These are phyloP conservation scores for Thelonectria blattea DNA, from an alignment of 2,329 filamentous ascomycete genomes.

Conservation along the genomic window DNA sequence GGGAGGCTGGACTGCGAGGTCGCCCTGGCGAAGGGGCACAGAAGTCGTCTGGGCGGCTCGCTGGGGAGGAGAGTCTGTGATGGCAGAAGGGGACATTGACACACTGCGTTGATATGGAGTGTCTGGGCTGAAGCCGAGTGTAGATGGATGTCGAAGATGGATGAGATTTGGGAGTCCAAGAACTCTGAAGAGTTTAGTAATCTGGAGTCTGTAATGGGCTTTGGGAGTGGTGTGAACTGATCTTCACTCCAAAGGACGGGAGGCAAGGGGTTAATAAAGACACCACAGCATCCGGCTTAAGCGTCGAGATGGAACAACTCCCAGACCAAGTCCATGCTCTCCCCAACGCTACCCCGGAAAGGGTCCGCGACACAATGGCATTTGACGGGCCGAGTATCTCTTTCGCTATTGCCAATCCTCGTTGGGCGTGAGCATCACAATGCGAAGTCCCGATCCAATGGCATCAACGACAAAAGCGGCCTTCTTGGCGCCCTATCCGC, in stretches of 20 bases:
- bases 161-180: neutral
- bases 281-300: slow-evolving; percentile 33
- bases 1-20: slow-evolving; percentile 59
- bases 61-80: slow-evolving; percentile 55
- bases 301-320: slow-evolving; percentile 21
- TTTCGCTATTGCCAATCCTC: slow-evolving; percentile 19
- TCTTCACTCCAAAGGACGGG: slow-evolving; percentile 15
- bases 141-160: neutral
- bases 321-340: slow-evolving; percentile 19
- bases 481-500: slow-evolving; percentile 22
- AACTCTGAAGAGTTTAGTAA: neutral
- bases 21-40: slow-evolving; percentile 50
- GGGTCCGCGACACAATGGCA: slow-evolving; percentile 36
- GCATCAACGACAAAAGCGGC: slow-evolving; percentile 23
- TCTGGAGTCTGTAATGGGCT: neutral
- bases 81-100: slow-evolving; percentile 65
- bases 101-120: slow-evolving; percentile 28
- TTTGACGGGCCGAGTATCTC: slow-evolving; percentile 33
- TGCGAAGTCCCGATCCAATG: slow-evolving; percentile 24
- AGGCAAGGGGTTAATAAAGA: slow-evolving; percentile 34
- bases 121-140: slow-evolving; percentile 12
- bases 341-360: slow-evolving; percentile 33
- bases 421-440: slow-evolving; percentile 15
- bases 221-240: slow-evolving; percentile 3
- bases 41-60: slow-evolving; percentile 47